A percentile compares a stretch with the other conserved stretches of the same genome.
These are phyloP conservation scores for Xerocomus spinulosus DNA, from an alignment of 768 basidiomycete genomes.

Conservation along the genomic window DNA sequence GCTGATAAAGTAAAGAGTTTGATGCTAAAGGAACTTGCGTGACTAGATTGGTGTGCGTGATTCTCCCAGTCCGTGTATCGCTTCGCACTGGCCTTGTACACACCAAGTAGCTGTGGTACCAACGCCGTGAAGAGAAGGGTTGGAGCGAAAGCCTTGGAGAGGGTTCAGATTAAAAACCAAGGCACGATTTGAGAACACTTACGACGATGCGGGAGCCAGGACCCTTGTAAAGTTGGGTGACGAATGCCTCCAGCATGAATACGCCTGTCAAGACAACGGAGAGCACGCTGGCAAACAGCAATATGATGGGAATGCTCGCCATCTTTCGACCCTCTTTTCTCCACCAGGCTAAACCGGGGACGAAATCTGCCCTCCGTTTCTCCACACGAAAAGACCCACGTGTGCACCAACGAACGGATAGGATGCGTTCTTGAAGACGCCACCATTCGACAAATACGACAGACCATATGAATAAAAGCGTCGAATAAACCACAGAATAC, in stretches of 20 bases:
- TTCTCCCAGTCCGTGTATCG: conserved; percentile 88
- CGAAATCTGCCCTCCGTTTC: conserved; percentile 58
- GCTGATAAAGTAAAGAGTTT: conserved; percentile 89
- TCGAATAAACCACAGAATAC: conserved; percentile 75
- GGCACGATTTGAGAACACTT: conserved; percentile 29
- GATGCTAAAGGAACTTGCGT: conserved; percentile 75
- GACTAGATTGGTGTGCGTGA: conserved; percentile 73
- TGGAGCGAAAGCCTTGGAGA: conserved; percentile 64
- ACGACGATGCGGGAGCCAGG: conserved; percentile 78
- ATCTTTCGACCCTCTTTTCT: conserved; percentile 62
- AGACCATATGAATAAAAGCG: conserved; percentile 77
- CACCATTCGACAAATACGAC: conserved; percentile 88
- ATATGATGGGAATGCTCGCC: conserved; percentile 66
- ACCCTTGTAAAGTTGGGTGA: conserved; percentile 83
- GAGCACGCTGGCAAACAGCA: conserved; percentile 67
- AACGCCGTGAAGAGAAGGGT: conserved; percentile 78
- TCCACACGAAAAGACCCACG: conserved; percentile 75
- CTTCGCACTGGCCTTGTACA: conserved; percentile 66
- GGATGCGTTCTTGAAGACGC: conserved; percentile 77
- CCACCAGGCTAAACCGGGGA: conserved; percentile 65
- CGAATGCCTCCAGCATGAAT: conserved; percentile 87
- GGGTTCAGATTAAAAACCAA: not conserved
- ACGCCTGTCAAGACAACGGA: conserved; percentile 71
- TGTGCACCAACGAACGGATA: conserved; percentile 81
- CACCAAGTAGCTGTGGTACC: conserved; percentile 72